Evolutionary conservation across 306 rosid genomes (phyloP).

Genomic region (Sesbania bispinosa): DNA sequence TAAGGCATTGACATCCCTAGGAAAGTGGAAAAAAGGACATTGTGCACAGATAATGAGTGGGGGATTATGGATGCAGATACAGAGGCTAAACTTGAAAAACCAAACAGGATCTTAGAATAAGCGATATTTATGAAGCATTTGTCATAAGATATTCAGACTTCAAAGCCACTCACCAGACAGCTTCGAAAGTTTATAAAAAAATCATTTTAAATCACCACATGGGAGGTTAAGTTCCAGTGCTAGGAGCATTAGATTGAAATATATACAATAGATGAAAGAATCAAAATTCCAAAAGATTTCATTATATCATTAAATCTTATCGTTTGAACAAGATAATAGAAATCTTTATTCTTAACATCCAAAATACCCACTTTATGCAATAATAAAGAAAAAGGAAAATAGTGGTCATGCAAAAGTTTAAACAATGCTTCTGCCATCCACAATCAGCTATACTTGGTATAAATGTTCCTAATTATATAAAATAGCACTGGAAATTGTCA

Average conservation of each 20-base stretch:
- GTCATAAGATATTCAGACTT: background rate
- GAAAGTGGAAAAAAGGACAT: slow-evolving; percentile 7
- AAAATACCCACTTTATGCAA: background rate
- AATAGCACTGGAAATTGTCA: background rate
- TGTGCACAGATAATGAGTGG: background rate
- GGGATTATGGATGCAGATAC: background rate
- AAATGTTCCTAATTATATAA: background rate
- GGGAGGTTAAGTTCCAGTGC: background rate
- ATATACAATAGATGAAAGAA: background rate
- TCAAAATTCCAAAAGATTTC: background rate
- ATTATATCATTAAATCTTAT: background rate
- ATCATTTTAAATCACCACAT: background rate
- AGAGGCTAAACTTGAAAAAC: slow-evolving; percentile 7
- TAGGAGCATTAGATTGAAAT: background rate
- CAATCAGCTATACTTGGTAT: background rate
- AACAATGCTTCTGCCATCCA: background rate
- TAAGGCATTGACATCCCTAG: background rate
- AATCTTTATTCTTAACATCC: background rate
- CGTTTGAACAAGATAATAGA: too few species aligned
- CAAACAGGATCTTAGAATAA: background rate
- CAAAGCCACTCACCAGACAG: background rate
- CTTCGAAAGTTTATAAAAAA: background rate
- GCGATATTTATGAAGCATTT: background rate
- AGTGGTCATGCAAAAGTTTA: background rate
- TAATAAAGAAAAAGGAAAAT: background rate